Conservation (phyloP, 192 early-diverging fungal species). For the Bifiguratus adelaidae region DNA sequence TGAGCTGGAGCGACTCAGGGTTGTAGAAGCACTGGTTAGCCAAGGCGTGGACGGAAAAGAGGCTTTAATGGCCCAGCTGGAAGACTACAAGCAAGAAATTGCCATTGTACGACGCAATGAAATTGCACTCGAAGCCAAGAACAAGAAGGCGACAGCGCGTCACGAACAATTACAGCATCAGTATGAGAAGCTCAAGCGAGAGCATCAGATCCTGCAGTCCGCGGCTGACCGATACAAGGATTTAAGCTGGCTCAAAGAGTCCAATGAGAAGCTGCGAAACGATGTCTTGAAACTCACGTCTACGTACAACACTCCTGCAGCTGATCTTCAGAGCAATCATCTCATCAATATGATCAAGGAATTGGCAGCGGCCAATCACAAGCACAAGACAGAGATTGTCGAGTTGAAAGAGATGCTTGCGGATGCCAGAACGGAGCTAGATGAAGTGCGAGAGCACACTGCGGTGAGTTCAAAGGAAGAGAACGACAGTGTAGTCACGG, state of each 20-base stretch:
- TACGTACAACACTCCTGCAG: not conserved
- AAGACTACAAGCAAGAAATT: constrained; percentile 30
- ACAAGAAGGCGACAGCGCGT: constrained; percentile 23
- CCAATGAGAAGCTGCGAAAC: constrained; percentile 16
- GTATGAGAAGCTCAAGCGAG: constrained; percentile 20
- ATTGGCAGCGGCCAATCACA: constrained; percentile 39
- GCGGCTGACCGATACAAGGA: not conserved
- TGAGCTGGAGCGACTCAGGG: constrained; percentile 16
- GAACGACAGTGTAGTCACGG: not conserved
- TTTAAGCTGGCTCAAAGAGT: constrained; percentile 12
- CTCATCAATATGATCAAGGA: constrained; percentile 41
- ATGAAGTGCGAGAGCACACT: not conserved
- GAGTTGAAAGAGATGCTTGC: constrained; percentile 35
- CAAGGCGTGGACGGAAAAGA: constrained; percentile 3
- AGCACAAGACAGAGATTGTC: constrained; percentile 26
- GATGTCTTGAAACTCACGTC: constrained; percentile 12
- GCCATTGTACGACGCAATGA: constrained; percentile 17
- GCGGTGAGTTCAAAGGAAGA: not conserved
- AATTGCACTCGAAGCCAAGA: constrained; percentile 17
- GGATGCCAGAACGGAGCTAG: constrained; percentile 31
- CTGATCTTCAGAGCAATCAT: constrained; percentile 24
- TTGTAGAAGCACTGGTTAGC: constrained; percentile 11
- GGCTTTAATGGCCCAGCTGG: constrained; percentile 13
- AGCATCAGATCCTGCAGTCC: constrained; percentile 10
- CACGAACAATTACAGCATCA: constrained; percentile 18